Percentiles rank a stretch among this genome's conserved stretches.
Conservation (phyloP, 2,329 filamentous ascomycete species). For the Cladosporium sp. region DNA sequence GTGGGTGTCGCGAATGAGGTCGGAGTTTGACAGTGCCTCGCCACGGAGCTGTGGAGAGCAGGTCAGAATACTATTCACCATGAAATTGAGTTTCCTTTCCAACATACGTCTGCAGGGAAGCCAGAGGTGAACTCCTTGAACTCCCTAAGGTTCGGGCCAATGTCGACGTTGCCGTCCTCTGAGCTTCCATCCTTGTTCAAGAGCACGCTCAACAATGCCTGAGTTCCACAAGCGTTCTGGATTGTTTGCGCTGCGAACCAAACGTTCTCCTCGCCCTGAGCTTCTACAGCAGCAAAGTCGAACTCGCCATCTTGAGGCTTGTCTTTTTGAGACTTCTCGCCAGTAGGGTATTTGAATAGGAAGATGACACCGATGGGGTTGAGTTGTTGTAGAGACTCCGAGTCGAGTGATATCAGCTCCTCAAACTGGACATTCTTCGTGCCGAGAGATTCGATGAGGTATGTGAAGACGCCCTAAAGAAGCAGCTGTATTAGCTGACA, state of each 20-base stretch:
- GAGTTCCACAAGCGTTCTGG: conserved; percentile 96
- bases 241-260: conserved; percentile 98
- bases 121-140: conserved; percentile 88
- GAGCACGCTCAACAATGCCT: conserved; percentile 87
- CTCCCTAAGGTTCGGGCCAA: conserved; percentile 69
- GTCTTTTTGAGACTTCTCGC: conserved; percentile 59
- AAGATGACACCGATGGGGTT: conserved; percentile 77
- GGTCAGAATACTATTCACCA: background rate
- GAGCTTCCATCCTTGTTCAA: conserved; percentile 65
- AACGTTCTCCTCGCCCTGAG: conserved; percentile 44
- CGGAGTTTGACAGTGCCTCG: conserved; percentile 69
- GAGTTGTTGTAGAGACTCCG: conserved; percentile 68
- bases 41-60: conserved; percentile 57
- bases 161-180: conserved; percentile 61
- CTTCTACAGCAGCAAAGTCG: conserved; percentile 66
- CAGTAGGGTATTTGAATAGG: conserved; percentile 92
- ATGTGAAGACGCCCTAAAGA: conserved; percentile 92
- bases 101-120: conserved; percentile 62
- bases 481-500: conserved; percentile 5
- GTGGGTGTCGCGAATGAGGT: conserved; percentile 65
- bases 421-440: conserved; percentile 95
- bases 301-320: conserved; percentile 79
- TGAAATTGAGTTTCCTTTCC: background rate
- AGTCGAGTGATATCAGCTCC: conserved; percentile 86
- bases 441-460: conserved; percentile 87